A percentile compares a stretch with the other conserved stretches of the same genome.
Evolutionary conservation across 805 yeast species (phyloP).

Genomic region (Wickerhamomyces bovis): DNA sequence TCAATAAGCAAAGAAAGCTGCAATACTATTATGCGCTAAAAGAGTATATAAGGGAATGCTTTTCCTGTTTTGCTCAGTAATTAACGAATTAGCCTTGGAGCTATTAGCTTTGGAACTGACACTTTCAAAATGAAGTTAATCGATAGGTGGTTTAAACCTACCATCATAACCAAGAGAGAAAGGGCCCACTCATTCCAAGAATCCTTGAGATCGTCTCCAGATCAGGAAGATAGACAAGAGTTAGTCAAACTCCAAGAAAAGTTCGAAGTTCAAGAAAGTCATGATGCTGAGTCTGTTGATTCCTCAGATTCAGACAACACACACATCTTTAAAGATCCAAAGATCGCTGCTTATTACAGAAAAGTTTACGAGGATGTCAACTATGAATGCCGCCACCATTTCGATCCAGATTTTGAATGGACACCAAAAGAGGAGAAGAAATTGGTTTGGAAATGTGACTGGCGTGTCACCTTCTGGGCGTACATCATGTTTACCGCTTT

Average conservation of each 20-base stretch:
- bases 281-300: background rate
- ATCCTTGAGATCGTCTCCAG: constrained; percentile 1
- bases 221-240: background rate
- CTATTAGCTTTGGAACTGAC: too few relatives aligned
- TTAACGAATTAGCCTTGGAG: too few relatives aligned
- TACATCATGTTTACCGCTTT: constrained; percentile 53
- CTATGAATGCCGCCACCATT: constrained; percentile 49
- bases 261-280: background rate
- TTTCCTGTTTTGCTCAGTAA: too few relatives aligned
- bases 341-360: constrained; percentile 39
- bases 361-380: constrained; percentile 39
- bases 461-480: constrained; percentile 51
- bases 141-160: constrained; percentile 1
- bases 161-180: constrained; percentile 1
- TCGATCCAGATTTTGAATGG: constrained; percentile 59
- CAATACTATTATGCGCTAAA: too few relatives aligned
- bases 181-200: constrained; percentile 3
- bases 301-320: background rate
- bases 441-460: constrained; percentile 46
- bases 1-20: too few relatives aligned
- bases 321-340: constrained; percentile 33
- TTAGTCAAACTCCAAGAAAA: background rate
- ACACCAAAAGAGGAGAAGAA: constrained; percentile 42
- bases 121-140: background rate
- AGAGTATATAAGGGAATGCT: too few relatives aligned